phyloP scores from a whole-genome alignment of 352 stramenopile genomes.

The Pythium monospermum region DNA sequence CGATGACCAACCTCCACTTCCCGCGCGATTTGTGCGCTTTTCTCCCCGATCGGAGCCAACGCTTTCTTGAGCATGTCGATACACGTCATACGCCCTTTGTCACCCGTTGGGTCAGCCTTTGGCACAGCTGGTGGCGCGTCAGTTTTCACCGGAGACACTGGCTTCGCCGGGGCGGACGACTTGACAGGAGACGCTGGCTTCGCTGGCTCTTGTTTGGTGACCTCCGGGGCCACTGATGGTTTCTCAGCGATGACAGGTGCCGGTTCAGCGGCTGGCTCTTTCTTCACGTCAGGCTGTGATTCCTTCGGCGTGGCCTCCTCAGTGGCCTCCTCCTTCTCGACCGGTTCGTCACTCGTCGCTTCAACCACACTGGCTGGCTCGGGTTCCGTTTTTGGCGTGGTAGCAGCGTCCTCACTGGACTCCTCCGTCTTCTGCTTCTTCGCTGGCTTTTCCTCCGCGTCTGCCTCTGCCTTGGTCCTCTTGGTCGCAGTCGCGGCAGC shows the following conservation, averaged over 20 bases:
- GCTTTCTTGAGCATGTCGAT: conserved; percentile 67
- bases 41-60: conserved; percentile 35
- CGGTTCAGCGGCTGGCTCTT: neutral
- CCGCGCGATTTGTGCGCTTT: conserved; percentile 39
- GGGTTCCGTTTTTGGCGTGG: conserved; percentile 6
- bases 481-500: conserved; percentile 33
- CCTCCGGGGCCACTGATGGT: neutral
- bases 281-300: neutral
- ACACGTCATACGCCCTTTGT: conserved; percentile 55
- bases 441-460: conserved; percentile 14
- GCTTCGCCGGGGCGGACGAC: neutral
- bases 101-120: conserved; percentile 34
- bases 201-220: neutral
- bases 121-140: conserved; percentile 2
- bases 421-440: conserved; percentile 44
- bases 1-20: conserved; percentile 85
- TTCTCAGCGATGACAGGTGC: conserved; percentile 1
- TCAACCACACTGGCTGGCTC: neutral
- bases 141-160: neutral
- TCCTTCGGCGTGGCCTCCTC: neutral
- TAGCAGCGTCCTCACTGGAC: conserved; percentile 17
- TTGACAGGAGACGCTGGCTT: neutral
- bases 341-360: neutral
- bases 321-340: neutral
- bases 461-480: conserved; percentile 27